These are phyloP conservation scores for Abortiporus biennis DNA, from an alignment of 1,284 basidiomycete species.

Conservation along the genomic window DNA sequence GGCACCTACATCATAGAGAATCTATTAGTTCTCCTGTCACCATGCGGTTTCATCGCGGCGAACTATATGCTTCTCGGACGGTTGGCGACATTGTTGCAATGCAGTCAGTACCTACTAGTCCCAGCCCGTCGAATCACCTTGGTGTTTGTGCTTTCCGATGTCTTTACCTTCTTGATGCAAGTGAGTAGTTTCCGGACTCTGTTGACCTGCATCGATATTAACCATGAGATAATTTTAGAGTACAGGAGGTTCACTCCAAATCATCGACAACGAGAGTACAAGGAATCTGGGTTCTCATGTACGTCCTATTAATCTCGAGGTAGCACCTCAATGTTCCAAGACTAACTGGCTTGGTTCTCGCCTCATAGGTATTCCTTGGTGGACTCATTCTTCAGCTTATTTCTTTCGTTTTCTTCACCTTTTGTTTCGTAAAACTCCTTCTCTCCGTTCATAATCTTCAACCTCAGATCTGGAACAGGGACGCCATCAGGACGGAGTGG, in stretches of 20 bases:
- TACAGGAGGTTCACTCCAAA: conserved; percentile 30
- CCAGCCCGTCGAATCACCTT: conserved; percentile 41
- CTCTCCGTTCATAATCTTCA: conserved; percentile 41
- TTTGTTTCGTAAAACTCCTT: conserved; percentile 50
- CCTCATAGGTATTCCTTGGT: conserved; percentile 48
- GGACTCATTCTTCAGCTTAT: conserved; percentile 56
- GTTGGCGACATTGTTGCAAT: conserved; percentile 42
- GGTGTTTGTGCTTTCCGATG: conserved; percentile 51
- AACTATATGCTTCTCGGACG: conserved; percentile 62
- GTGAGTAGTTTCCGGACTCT: conserved; percentile 14
- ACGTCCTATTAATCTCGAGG: conserved; percentile 1
- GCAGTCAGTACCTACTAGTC: conserved; percentile 43
- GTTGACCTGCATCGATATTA: not conserved
- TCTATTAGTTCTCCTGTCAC: conserved; percentile 74
- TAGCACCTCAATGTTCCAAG: not conserved
- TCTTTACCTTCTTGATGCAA: conserved; percentile 64
- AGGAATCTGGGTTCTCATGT: conserved; percentile 7
- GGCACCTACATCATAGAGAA: conserved; percentile 70
- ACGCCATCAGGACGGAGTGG: conserved; percentile 35
- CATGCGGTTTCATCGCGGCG: conserved; percentile 68
- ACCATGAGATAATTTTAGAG: conserved; percentile 18
- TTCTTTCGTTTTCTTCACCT: conserved; percentile 56
- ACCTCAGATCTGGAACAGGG: conserved; percentile 37
- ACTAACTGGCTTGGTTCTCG: not conserved
- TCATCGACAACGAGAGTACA: conserved; percentile 16